phyloP scores from a whole-genome alignment of 2,329 filamentous ascomycete species.

The Neonectria hederae region DNA sequence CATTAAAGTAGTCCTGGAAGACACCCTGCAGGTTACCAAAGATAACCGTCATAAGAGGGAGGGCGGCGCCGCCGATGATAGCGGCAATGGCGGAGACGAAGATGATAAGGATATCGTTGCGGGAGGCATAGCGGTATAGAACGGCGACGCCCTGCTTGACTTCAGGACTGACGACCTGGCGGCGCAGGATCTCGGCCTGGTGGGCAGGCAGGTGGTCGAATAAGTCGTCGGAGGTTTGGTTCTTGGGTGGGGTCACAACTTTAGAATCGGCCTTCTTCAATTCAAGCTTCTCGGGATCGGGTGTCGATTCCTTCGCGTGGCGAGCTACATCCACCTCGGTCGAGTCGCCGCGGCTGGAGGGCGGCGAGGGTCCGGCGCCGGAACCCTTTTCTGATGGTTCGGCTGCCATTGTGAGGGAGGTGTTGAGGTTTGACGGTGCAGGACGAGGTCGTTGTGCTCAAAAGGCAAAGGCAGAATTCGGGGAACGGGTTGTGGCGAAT shows the following conservation, averaged over 20 bases:
- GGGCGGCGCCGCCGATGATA: slow-evolving; percentile 76
- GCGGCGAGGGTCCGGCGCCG: slow-evolving; percentile 40
- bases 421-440: neutral
- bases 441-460: neutral
- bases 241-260: slow-evolving; percentile 44
- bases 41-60: slow-evolving; percentile 83
- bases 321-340: slow-evolving; percentile 37
- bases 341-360: slow-evolving; percentile 51
- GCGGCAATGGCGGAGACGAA: slow-evolving; percentile 68
- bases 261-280: slow-evolving; percentile 57
- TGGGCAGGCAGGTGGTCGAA: slow-evolving; percentile 70
- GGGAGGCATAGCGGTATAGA: slow-evolving; percentile 76
- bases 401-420: slow-evolving; percentile 32
- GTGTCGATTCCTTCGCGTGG: slow-evolving; percentile 24
- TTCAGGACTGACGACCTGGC: slow-evolving; percentile 72
- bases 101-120: slow-evolving; percentile 71
- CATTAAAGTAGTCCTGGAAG: slow-evolving; percentile 72
- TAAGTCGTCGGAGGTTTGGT: slow-evolving; percentile 58
- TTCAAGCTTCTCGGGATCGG: slow-evolving; percentile 33
- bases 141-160: slow-evolving; percentile 71
- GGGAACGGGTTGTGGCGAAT: neutral
- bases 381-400: slow-evolving; percentile 40
- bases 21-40: slow-evolving; percentile 80
- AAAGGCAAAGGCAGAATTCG: neutral
- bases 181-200: slow-evolving; percentile 73